Evolutionary conservation across 2,329 filamentous ascomycete species (phyloP).

Genomic region (Polytolypa hystricis): DNA sequence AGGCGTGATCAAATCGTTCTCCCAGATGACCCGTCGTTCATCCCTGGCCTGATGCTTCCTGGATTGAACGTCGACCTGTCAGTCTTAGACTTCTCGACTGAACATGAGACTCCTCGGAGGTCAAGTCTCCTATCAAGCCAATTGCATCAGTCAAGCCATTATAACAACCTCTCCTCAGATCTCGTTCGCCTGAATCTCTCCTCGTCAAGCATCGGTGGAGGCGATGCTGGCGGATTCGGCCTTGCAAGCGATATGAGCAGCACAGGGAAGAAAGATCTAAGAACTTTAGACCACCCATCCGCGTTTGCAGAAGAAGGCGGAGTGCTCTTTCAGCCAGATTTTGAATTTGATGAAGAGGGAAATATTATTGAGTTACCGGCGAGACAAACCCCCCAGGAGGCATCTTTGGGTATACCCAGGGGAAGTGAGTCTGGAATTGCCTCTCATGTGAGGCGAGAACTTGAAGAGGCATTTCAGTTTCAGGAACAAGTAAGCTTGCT

Average conservation of each 20-base stretch:
- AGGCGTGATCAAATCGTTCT: constrained; percentile 69
- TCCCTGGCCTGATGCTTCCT: constrained; percentile 54
- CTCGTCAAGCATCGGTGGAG: constrained; percentile 35
- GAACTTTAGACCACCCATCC: constrained; percentile 19
- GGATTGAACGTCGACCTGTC: constrained; percentile 46
- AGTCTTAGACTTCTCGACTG: constrained; percentile 28
- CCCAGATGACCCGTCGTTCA: constrained; percentile 71
- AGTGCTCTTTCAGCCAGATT: constrained; percentile 42
- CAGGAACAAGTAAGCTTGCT: constrained; percentile 24
- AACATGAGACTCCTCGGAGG: constrained; percentile 22
- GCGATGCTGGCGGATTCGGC: constrained; percentile 27
- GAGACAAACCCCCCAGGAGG: constrained; percentile 6
- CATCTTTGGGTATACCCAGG: constrained; percentile 12
- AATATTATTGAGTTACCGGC: constrained; percentile 41
- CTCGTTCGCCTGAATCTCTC: constrained; percentile 37
- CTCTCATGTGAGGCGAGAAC: constrained; percentile 31
- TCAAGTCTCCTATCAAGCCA: constrained; percentile 26
- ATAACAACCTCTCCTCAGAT: constrained; percentile 13
- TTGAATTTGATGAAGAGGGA: constrained; percentile 52
- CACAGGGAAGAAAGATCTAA: constrained; percentile 22
- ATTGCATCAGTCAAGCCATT: constrained; percentile 20
- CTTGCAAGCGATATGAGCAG: constrained; percentile 32
- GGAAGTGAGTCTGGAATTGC: constrained; percentile 27
- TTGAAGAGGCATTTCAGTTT: constrained; percentile 28
- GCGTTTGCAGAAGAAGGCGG: constrained; percentile 33